phyloP scores from a whole-genome alignment of 208 protist species.

The Tritrichomonas foetus region DNA sequence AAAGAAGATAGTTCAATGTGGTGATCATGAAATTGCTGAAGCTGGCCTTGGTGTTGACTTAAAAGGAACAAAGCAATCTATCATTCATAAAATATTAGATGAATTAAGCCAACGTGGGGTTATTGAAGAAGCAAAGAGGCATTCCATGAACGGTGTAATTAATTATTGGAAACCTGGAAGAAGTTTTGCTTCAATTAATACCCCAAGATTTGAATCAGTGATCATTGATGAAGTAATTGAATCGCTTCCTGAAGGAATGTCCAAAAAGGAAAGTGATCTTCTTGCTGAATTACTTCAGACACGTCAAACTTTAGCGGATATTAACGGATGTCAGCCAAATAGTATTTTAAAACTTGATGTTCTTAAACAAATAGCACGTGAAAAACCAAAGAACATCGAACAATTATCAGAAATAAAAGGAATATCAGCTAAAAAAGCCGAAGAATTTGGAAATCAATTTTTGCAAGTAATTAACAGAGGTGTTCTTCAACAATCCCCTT shows the following conservation, averaged over 20 bases:
- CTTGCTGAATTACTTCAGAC: too few species aligned
- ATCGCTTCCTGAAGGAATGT: background rate
- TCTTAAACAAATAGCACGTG: too few species aligned
- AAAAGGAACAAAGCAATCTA: background rate
- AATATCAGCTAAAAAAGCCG: background rate
- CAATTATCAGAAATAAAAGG: background rate
- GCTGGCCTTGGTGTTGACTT: background rate
- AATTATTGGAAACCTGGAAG: background rate
- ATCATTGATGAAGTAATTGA: background rate
- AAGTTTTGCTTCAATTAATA: background rate
- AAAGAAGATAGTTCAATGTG: background rate
- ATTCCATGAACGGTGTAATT: background rate
- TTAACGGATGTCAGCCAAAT: too few species aligned
- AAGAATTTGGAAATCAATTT: background rate
- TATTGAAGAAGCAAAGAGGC: background rate
- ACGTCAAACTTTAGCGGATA: too few species aligned
- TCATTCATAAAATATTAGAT: background rate
- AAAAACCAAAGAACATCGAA: too few species aligned
- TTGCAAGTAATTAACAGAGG: background rate
- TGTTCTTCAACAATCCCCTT: background rate
- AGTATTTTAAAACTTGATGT: too few species aligned
- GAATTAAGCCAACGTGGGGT: background rate
- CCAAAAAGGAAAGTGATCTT: background rate
- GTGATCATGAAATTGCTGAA: background rate
- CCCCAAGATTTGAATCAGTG: background rate